A percentile compares a stretch with the other conserved stretches of the same genome.
Evolutionary conservation across 2,329 filamentous ascomycete genomes (phyloP).

Genomic region (Escovopsis sp.): DNA sequence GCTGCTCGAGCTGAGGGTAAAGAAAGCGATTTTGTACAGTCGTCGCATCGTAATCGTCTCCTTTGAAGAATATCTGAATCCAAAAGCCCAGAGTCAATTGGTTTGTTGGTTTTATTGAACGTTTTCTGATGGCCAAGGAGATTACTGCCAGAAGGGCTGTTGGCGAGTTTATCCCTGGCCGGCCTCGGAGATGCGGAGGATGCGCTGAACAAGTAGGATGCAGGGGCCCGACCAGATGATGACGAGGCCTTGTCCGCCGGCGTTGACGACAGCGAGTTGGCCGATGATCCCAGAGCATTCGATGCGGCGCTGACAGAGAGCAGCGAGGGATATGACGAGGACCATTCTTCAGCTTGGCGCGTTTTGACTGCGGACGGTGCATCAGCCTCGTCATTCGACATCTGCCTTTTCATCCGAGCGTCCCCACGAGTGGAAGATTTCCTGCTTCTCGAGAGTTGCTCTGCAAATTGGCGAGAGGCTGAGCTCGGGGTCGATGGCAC

Average conservation of each 20-base stretch:
- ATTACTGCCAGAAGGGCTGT: background rate
- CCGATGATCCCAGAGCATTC: constrained; percentile 30
- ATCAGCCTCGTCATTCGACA: constrained; percentile 23
- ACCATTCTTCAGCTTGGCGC: constrained; percentile 26
- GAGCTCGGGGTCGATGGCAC: constrained; percentile 8
- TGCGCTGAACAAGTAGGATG: background rate
- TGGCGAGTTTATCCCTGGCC: background rate
- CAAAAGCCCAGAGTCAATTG: background rate
- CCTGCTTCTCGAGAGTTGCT: constrained; percentile 17
- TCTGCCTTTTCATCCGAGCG: constrained; percentile 36
- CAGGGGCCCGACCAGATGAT: constrained; percentile 1
- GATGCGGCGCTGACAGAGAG: constrained; percentile 41
- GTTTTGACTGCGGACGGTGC: constrained; percentile 11
- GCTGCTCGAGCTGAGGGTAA: background rate
- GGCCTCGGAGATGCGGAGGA: constrained; percentile 1
- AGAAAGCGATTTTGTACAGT: background rate
- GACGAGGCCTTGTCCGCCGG: background rate
- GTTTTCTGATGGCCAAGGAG: background rate
- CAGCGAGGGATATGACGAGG: constrained; percentile 24
- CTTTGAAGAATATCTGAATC: background rate
- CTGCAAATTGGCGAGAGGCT: constrained; percentile 14
- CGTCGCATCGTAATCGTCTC: background rate
- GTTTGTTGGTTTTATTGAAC: background rate
- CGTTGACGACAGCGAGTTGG: constrained; percentile 10
- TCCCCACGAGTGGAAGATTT: constrained; percentile 33